Percentiles rank a stretch among this genome's conserved stretches.
Conservation (phyloP, 345 rosid species). For the Reutealis trisperma region DNA sequence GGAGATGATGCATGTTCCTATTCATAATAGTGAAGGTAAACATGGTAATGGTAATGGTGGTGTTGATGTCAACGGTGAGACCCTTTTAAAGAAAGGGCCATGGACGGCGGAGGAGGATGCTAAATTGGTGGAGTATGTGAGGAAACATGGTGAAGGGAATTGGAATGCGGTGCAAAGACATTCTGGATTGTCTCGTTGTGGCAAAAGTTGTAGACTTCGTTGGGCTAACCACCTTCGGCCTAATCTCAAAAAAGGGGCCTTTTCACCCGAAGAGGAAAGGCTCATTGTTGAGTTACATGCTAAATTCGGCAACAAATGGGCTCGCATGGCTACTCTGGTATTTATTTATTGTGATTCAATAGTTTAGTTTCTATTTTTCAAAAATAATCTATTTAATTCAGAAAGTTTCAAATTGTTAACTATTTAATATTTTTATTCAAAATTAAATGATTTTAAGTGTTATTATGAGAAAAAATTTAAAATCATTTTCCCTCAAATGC, state of each 20-base stretch:
- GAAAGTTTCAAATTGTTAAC: no score
- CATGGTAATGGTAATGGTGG: not conserved
- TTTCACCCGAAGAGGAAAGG: conserved; percentile 26
- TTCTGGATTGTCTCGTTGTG: conserved; percentile 28
- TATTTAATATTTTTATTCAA: no score
- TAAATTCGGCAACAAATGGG: conserved; percentile 33
- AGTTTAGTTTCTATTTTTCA: no score
- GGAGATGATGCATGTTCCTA: not conserved
- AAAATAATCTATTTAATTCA: no score
- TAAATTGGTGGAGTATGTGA: conserved; percentile 25
- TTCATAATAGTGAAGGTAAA: not conserved
- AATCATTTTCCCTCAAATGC: no score
- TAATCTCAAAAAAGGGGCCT: conserved; percentile 26
- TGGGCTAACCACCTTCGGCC: conserved; percentile 32
- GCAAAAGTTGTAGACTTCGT: conserved; percentile 32
- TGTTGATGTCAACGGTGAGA: not conserved
- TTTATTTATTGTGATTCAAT: no score
- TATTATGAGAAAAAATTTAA: no score
- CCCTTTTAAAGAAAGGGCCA: conserved; percentile 28
- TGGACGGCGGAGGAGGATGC: conserved; percentile 37
- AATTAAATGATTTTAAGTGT: no score
- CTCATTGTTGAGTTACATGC: conserved; percentile 31
- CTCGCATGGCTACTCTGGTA: conserved; percentile 34
- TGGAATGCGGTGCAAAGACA: conserved; percentile 31
- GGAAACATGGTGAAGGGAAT: conserved; percentile 34